Conservation (phyloP, 768 basidiomycete species). For the Russula dissimulans region DNA sequence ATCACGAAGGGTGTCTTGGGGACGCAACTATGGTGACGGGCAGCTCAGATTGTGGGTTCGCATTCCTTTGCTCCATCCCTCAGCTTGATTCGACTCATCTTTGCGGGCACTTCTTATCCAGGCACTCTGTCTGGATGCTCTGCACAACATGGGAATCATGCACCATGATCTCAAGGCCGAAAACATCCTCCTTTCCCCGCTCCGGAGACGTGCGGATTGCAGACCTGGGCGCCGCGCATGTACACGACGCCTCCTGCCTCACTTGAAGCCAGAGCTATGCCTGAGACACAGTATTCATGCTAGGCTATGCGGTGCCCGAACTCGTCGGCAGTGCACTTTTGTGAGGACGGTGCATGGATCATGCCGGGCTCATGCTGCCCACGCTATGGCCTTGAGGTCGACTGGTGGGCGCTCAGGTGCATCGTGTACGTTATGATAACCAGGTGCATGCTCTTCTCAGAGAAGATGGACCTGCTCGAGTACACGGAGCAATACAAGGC, state of each 20-base stretch:
- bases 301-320: conserved; percentile 16
- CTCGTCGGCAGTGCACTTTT: conserved; percentile 8
- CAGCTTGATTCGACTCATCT: neutral
- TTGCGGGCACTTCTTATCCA: neutral
- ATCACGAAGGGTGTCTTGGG: conserved; percentile 2
- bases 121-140: conserved; percentile 16
- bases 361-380: conserved; percentile 4
- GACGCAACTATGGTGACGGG: conserved; percentile 11
- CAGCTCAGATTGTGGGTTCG: conserved; percentile 17
- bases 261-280: conserved; percentile 12
- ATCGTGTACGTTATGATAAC: conserved; percentile 17
- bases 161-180: conserved; percentile 21
- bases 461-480: conserved; percentile 14
- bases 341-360: conserved; percentile 13
- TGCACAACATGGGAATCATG: conserved; percentile 20
- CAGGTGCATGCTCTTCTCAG: conserved; percentile 14
- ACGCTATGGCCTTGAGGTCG: conserved; percentile 17
- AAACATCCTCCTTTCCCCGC: conserved; percentile 19
- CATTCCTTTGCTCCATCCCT: too few relatives aligned
- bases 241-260: conserved; percentile 14
- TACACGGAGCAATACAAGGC: conserved; percentile 10
- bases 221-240: conserved; percentile 17
- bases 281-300: conserved; percentile 16
- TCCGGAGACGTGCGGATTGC: conserved; percentile 18
- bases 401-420: conserved; percentile 21